Evolutionary conservation across 2,329 filamentous ascomycete genomes (phyloP).

Genomic region (Claviceps arundinis): DNA sequence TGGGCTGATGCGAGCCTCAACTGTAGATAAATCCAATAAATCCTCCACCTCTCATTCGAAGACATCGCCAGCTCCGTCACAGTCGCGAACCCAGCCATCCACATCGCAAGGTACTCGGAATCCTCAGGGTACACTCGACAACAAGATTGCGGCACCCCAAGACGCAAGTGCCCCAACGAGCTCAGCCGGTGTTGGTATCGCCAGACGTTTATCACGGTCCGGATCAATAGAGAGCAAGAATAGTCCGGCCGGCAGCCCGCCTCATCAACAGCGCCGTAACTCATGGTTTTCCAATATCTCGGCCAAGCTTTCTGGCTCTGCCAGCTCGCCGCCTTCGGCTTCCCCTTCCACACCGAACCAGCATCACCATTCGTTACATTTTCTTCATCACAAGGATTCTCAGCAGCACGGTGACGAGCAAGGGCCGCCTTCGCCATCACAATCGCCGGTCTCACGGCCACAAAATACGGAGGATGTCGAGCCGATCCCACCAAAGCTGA

Average conservation of each 20-base stretch:
- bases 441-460: constrained; percentile 12
- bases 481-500: constrained; percentile 33
- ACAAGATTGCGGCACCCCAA: constrained; percentile 9
- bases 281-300: constrained; percentile 94
- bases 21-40: constrained; percentile 19
- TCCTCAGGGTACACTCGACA: constrained; percentile 14
- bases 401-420: constrained; percentile 3
- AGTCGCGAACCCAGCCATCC: constrained; percentile 17
- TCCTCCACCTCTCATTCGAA: constrained; percentile 15
- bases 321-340: constrained; percentile 17
- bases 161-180: constrained; percentile 11
- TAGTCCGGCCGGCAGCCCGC: constrained; percentile 15
- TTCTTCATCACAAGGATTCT: constrained; percentile 8
- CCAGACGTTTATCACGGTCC: constrained; percentile 19
- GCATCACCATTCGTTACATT: constrained; percentile 5
- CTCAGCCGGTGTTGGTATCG: constrained; percentile 11
- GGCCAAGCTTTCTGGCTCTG: constrained; percentile 69
- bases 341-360: constrained; percentile 15
- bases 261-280: constrained; percentile 43
- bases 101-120: constrained; percentile 13
- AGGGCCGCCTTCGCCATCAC: constrained; percentile 4
- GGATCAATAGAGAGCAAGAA: constrained; percentile 22
- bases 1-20: neutral
- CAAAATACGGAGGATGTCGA: constrained; percentile 18
- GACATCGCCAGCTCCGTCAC: constrained; percentile 14